Base-by-base conservation (phyloP, 2,329 filamentous ascomycete species). In the Fusarium sarcochroum region DNA sequence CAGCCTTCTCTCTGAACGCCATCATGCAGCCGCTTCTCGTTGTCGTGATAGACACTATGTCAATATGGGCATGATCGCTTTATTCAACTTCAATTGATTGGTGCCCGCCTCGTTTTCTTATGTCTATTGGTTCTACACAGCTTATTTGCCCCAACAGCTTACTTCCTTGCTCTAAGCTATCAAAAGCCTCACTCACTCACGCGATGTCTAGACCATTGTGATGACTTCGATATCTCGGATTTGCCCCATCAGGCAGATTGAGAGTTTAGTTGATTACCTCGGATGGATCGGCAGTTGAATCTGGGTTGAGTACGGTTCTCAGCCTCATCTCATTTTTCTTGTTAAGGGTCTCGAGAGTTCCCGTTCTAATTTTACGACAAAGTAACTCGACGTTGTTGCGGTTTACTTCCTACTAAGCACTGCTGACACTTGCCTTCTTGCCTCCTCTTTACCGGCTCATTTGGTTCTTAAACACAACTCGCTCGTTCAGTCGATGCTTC, bases 61-160 rank as follows among this genome's bases (percentile, higher is more conserved):
- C 54, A 6, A 35, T 46, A 42, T 44, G 34, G 55, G 60, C 45
- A 61, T 55, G 46, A 54, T 63, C 57, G 51, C 42, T 50, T 58
- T 18, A 48, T 20, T 23, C 15, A n/a, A 15, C 18, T n/a, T 7
- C 7, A 37, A 23, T 20, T 59, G 44, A 73, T 73, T 73, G 71
- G 70, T 73, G 71, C 71, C 71, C 71, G 68, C 70, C 63, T 63
- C 40, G 27, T 35, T 30, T 40, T 60, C 30, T 52, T 40, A 44
- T 54, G 42, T 38, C n/a, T 38, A 48, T 49, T 52, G 40, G 48
- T n/a, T 46, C 23, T 23, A 17, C 10, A 21, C 15, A 25, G 53
- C 18, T 21, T n/a, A 20, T 25, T 30, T 44, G 37, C 18, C n/a
- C 30, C 41, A 30, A 65, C 52, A 58, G 50, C 49, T 49, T 53